Base-by-base conservation (phyloP, 768 basidiomycete genomes). In the Kwoniella mangroviensis region DNA sequence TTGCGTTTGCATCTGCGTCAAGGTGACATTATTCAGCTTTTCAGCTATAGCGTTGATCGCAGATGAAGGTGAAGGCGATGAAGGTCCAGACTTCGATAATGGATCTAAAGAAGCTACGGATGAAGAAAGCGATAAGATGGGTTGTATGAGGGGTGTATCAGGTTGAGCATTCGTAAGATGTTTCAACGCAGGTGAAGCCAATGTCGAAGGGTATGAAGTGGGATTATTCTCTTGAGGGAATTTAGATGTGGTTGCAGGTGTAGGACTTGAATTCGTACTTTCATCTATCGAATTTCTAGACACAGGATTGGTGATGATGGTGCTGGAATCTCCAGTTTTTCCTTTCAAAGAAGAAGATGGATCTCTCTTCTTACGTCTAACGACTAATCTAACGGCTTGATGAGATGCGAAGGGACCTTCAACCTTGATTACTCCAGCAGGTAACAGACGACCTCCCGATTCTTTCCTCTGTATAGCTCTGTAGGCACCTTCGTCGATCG, bases 391-490 rank as follows among this genome's bases (percentile, higher is more conserved):
- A 51, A 99, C 96, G 5, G 96, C 97, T 83, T 98, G 96, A 5
- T 94, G 94, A 1, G 91, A 90, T 1, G 95, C 96, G 80, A 98
- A 99, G 0, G 88, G 88, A 19, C 96, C 97, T 57, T 90, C 88
- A 62, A 98, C 90, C 13, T 89, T 90, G 21, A 93, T 79, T 3
- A 99, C 95, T 19, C 97, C 97, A 11, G 89, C 95, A 1, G 97
- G 89, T n/a, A 99, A 88, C 10, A 98, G 84, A 7, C 95, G 87
- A 7, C 95, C 95, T 15, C 95, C 96, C 4, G 92, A 93, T 43
- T 85, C 85, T 34, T 91, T 88, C 62, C 90, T 88, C 12, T 91
- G 90, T 65, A 98, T 87, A 43, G 97, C 94, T 26, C 87, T 86
- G 79, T 94, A 90, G 0, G 97, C 97, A 11, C 97, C 96, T 19